Percentiles rank a stretch among this genome's conserved stretches.
Conservation (phyloP, 2,329 filamentous ascomycete species). For the Aspergillus melleus region DNA sequence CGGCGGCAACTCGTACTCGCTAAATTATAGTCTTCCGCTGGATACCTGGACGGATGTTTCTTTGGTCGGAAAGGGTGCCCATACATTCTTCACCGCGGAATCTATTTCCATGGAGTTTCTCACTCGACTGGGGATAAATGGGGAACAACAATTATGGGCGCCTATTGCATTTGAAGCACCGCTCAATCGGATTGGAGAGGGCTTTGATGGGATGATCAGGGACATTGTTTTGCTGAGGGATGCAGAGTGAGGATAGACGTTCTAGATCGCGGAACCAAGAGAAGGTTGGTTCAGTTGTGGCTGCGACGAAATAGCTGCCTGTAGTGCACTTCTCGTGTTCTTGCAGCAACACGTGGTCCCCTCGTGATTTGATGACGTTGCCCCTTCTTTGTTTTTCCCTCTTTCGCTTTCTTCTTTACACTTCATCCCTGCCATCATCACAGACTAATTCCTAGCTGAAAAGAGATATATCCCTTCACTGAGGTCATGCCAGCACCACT, state of each 20-base stretch:
- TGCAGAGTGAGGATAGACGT: not conserved
- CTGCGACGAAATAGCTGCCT: not conserved
- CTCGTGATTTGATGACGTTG: not conserved
- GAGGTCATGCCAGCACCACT: not conserved
- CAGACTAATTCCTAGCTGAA: not conserved
- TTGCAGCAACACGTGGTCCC: not conserved
- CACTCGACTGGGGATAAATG: not conserved
- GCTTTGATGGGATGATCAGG: not conserved
- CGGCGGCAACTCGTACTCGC: slow-evolving; percentile 39
- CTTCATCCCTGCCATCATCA: not conserved
- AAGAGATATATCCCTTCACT: not conserved
- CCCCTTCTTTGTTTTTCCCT: not conserved
- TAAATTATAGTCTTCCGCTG: slow-evolving; percentile 44
- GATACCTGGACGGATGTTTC: slow-evolving; percentile 31
- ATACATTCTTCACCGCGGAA: not conserved
- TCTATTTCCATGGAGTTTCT: not conserved
- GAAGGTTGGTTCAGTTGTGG: not conserved
- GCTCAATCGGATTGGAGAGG: not conserved
- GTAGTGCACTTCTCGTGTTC: not conserved
- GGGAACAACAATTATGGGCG: not conserved
- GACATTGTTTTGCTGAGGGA: not conserved
- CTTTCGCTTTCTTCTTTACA: not conserved
- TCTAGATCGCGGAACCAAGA: not conserved
- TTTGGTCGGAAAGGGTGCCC: not conserved
- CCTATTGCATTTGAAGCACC: not conserved